Conservation (phyloP, 495 filamentous ascomycete genomes). For the Penicillium egyptiacum region DNA sequence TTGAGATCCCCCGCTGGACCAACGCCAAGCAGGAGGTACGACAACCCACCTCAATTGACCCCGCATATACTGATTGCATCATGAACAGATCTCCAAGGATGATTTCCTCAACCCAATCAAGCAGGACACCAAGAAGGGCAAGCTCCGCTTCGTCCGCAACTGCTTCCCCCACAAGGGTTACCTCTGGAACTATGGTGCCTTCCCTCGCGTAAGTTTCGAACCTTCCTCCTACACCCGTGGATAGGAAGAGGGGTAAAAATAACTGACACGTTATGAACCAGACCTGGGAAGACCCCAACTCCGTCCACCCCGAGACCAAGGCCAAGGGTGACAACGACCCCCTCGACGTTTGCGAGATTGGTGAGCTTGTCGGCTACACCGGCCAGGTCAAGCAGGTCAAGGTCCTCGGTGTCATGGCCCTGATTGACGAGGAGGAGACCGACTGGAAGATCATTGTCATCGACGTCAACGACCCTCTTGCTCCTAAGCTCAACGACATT, state of each 20-base stretch:
- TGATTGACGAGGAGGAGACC: conserved; percentile 99
- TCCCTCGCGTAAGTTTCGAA: conserved; percentile 76
- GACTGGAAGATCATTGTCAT: conserved; percentile 99
- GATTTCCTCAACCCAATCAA: conserved; percentile 97
- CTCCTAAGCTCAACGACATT: conserved; percentile 94
- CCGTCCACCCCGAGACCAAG: conserved; percentile 96
- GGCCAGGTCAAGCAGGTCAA: conserved; percentile 99
- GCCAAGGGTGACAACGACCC: conserved; percentile 99
- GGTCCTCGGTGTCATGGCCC: conserved; percentile 97
- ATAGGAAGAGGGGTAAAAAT: background rate
- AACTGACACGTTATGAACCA: conserved; percentile 34
- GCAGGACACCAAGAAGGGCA: conserved; percentile 59
- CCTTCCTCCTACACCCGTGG: background rate
- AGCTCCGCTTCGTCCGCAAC: conserved; percentile 94
- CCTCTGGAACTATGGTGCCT: conserved; percentile 99
- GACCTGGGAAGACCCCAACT: conserved; percentile 99
- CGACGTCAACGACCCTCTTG: conserved; percentile 95
- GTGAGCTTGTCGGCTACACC: conserved; percentile 90
- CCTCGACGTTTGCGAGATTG: conserved; percentile 98
- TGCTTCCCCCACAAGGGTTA: conserved; percentile 99
- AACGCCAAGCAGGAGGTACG: conserved; percentile 97
- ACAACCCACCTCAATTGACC: background rate
- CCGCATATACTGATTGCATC: conserved; percentile 18
- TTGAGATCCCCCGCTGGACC: conserved; percentile 99
- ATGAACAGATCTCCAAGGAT: conserved; percentile 84